Conservation (phyloP, 176 grass and related monocot species). For the Elaeis guineensis region DNA sequence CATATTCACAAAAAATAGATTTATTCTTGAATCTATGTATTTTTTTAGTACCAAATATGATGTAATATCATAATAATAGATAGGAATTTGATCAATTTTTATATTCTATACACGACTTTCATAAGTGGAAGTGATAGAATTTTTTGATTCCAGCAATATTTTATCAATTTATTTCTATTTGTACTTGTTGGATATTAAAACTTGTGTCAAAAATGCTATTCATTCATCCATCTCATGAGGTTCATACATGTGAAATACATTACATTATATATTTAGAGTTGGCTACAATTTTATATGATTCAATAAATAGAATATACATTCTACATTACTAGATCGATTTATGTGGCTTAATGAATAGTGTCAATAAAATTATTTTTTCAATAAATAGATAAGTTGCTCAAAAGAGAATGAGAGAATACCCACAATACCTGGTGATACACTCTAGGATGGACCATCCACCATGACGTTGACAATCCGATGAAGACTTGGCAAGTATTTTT, state of each 20-base stretch:
- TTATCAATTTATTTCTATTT: neutral
- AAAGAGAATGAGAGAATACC: no score
- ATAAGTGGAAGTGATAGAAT: neutral
- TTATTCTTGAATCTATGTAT: neutral
- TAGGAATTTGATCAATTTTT: neutral
- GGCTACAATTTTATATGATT: neutral
- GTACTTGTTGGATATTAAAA: no score
- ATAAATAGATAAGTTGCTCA: neutral
- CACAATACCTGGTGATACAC: no score
- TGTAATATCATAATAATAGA: slow-evolving; percentile 1
- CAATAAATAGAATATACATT: neutral
- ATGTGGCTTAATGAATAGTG: neutral
- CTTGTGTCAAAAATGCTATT: neutral
- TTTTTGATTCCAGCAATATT: neutral
- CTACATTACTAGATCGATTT: neutral
- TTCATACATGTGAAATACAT: neutral
- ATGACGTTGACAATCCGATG: no score
- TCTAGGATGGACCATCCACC: no score
- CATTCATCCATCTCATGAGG: neutral
- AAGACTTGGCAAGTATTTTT: no score
- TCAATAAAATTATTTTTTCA: no score
- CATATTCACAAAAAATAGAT: neutral
- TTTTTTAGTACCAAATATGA: neutral
- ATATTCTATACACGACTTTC: slow-evolving; percentile 1
- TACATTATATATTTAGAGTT: neutral